Conservation (phyloP, 768 basidiomycete species). For the Holtermannia corniformis region DNA sequence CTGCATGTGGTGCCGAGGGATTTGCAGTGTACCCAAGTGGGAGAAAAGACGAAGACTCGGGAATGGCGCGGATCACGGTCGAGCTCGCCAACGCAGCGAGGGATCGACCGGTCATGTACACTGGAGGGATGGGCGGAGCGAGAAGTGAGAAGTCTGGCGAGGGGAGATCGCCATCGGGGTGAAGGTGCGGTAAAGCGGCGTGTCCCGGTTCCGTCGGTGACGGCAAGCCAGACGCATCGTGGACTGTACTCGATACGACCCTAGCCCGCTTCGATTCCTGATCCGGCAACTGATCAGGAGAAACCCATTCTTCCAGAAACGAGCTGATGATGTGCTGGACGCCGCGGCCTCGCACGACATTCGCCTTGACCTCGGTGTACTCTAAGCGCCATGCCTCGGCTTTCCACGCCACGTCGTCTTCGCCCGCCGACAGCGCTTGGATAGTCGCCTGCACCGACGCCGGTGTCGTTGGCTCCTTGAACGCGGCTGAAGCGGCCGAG, state of each 20-base stretch:
- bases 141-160: conserved; percentile 23
- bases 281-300: conserved; percentile 21
- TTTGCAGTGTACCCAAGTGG: conserved; percentile 20
- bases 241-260: conserved; percentile 8
- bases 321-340: conserved; percentile 19
- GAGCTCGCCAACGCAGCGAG: conserved; percentile 14
- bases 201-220: conserved; percentile 31
- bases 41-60: conserved; percentile 22
- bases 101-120: conserved; percentile 15
- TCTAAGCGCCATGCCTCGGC: conserved; percentile 31
- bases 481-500: background rate
- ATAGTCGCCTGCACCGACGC: conserved; percentile 19
- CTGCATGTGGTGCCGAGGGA: background rate
- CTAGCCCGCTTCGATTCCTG: background rate
- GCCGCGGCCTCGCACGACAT: conserved; percentile 16
- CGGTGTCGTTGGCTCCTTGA: conserved; percentile 8
- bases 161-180: conserved; percentile 21
- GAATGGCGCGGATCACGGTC: conserved; percentile 14
- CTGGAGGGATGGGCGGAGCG: conserved; percentile 36
- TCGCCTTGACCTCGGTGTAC: conserved; percentile 32
- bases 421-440: conserved; percentile 32
- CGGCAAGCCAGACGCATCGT: conserved; percentile 21
- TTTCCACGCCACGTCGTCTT: conserved; percentile 15
- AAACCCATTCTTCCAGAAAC: conserved; percentile 32
- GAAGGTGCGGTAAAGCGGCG: conserved; percentile 8